Evolutionary conservation across 2,329 filamentous ascomycete genomes (phyloP).

Genomic region (Stromatinia cepivora): DNA sequence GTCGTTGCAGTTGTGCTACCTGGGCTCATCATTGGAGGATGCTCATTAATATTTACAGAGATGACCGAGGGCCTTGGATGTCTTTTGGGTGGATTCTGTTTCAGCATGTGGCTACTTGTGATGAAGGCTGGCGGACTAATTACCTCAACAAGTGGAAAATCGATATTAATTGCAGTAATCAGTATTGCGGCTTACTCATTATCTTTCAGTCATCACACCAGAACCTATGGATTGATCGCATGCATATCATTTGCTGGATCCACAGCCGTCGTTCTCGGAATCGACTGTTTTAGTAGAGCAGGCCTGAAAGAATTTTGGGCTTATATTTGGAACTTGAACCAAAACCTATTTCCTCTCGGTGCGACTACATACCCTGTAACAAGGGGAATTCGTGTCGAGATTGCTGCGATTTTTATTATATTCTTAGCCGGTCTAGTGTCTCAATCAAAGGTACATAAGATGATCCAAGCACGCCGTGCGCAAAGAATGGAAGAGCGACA

Average conservation of each 20-base stretch:
- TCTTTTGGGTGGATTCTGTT: slow-evolving; percentile 40
- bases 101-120: slow-evolving; percentile 73
- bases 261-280: slow-evolving; percentile 75
- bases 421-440: slow-evolving; percentile 75
- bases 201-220: slow-evolving; percentile 76
- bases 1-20: slow-evolving; percentile 75
- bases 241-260: slow-evolving; percentile 80
- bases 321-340: slow-evolving; percentile 84
- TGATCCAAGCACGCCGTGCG: slow-evolving; percentile 65
- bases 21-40: slow-evolving; percentile 70
- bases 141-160: slow-evolving; percentile 58
- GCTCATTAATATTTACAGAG: slow-evolving; percentile 78
- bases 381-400: slow-evolving; percentile 81
- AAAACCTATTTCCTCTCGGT: slow-evolving; percentile 73
- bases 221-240: slow-evolving; percentile 74
- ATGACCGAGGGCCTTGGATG: slow-evolving; percentile 77
- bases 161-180: slow-evolving; percentile 74
- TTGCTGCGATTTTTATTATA: slow-evolving; percentile 74
- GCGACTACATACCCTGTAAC: slow-evolving; percentile 82
- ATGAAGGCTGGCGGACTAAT: slow-evolving; percentile 76
- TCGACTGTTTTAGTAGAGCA: slow-evolving; percentile 88
- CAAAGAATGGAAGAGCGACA: slow-evolving; percentile 52
- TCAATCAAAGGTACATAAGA: slow-evolving; percentile 82
- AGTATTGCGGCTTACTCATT: slow-evolving; percentile 67
- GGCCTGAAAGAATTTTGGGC: slow-evolving; percentile 96